phyloP scores from a whole-genome alignment of 2,329 filamentous ascomycete genomes.

The Truncatella angustata region DNA sequence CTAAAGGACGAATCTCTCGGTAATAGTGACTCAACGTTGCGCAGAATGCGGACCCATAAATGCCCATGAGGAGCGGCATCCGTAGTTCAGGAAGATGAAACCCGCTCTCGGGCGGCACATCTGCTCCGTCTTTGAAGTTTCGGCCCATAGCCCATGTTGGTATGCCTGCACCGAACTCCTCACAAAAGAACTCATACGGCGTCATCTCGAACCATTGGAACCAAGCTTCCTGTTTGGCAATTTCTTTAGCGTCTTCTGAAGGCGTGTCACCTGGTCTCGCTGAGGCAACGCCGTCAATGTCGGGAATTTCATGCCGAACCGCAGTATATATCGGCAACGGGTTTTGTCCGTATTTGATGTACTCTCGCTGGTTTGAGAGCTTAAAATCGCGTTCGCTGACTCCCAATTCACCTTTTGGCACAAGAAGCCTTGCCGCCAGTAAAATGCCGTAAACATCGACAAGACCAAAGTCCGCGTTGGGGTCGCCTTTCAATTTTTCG shows the following conservation, averaged over 20 bases:
- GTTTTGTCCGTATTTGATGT: conserved; percentile 73
- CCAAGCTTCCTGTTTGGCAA: conserved; percentile 70
- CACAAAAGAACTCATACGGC: conserved; percentile 92
- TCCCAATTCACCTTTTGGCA: conserved; percentile 79
- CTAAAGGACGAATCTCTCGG: conserved; percentile 81
- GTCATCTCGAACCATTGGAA: conserved; percentile 99
- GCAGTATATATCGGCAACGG: conserved; percentile 95
- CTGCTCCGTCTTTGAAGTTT: conserved; percentile 71
- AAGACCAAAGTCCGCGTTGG: conserved; percentile 77
- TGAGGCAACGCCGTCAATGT: conserved; percentile 46
- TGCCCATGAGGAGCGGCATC: conserved; percentile 80
- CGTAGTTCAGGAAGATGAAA: conserved; percentile 79
- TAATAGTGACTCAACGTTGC: conserved; percentile 96
- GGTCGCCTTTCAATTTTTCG: conserved; percentile 85
- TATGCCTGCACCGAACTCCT: conserved; percentile 87
- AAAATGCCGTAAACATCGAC: conserved; percentile 92
- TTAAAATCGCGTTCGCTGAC: conserved; percentile 81
- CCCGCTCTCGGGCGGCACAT: conserved; percentile 62
- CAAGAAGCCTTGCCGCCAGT: conserved; percentile 77
- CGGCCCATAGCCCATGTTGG: conserved; percentile 92
- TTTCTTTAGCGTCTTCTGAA: conserved; percentile 50
- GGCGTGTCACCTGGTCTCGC: conserved; percentile 28
- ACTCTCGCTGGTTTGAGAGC: conserved; percentile 79
- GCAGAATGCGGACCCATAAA: conserved; percentile 97
- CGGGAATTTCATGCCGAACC: conserved; percentile 90